Conservation (phyloP, 2,329 filamentous ascomycete genomes). For the Alternaria solani region DNA sequence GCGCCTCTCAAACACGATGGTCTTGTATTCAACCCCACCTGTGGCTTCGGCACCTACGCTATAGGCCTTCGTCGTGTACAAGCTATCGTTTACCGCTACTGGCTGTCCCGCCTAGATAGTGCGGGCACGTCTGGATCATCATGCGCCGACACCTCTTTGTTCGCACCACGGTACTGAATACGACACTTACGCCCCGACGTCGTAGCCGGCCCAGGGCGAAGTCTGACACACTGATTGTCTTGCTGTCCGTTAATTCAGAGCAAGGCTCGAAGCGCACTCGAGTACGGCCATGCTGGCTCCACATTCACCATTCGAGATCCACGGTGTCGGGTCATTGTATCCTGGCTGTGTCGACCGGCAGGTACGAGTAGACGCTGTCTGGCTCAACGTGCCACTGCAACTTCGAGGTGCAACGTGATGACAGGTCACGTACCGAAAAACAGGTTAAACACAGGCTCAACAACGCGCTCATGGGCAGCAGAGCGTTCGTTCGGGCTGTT, state of each 20-base stretch:
- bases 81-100: background rate
- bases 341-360: background rate
- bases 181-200: background rate
- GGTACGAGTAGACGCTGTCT: background rate
- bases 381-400: conserved; percentile 11
- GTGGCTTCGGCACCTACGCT: background rate
- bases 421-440: conserved; percentile 7
- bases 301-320: conserved; percentile 2
- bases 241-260: background rate
- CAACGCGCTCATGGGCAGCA: conserved; percentile 5
- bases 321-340: background rate
- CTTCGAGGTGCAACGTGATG: conserved; percentile 23
- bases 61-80: background rate
- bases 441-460: conserved; percentile 18
- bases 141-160: background rate
- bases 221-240: background rate
- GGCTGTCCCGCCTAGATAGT: background rate
- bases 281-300: background rate
- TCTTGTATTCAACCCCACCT: background rate
- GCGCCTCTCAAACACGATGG: background rate
- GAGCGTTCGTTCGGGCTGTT: conserved; percentile 15
- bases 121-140: background rate
- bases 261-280: background rate
- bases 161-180: background rate
- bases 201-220: background rate